Conservation (phyloP, 2,329 filamentous ascomycete species). For the Elsinoe perseae region DNA sequence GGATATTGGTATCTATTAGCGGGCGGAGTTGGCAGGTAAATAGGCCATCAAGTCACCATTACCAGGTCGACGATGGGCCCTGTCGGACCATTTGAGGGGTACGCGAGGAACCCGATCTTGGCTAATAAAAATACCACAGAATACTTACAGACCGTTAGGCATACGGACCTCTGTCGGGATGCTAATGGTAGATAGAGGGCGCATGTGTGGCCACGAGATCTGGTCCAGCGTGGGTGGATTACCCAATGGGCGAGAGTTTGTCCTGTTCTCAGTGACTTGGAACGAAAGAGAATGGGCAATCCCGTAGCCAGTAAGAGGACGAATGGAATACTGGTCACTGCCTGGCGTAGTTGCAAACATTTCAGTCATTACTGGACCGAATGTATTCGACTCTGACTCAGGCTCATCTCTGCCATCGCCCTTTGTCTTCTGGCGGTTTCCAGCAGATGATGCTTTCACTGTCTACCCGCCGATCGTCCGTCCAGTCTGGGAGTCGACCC, state of each 20-base stretch:
- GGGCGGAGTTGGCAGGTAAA: slow-evolving; percentile 35
- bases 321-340: slow-evolving; percentile 38
- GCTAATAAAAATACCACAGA: slow-evolving; percentile 24
- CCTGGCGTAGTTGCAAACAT: slow-evolving; percentile 37
- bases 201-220: slow-evolving; percentile 41
- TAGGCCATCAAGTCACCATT: slow-evolving; percentile 35
- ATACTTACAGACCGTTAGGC: slow-evolving; percentile 47
- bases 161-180: slow-evolving; percentile 52
- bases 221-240: slow-evolving; percentile 37
- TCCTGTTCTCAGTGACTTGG: slow-evolving; percentile 46
- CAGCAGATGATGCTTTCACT: slow-evolving; percentile 21
- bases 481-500: slow-evolving; percentile 39
- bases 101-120: slow-evolving; percentile 24
- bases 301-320: slow-evolving; percentile 37
- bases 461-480: slow-evolving; percentile 31
- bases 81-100: slow-evolving; percentile 23
- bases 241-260: slow-evolving; percentile 50
- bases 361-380: slow-evolving; percentile 37
- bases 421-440: slow-evolving; percentile 51
- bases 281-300: slow-evolving; percentile 32
- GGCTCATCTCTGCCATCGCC: slow-evolving; percentile 43
- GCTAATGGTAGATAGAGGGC: slow-evolving; percentile 44
- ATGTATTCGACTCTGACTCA: slow-evolving; percentile 42
- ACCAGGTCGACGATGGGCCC: slow-evolving; percentile 33
- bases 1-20: slow-evolving; percentile 32